Evolutionary conservation across 2,329 filamentous ascomycete genomes (phyloP), one percentile per base, ranked within the genome.

Genomic region (Tolypocladium endophyticum): DNA sequence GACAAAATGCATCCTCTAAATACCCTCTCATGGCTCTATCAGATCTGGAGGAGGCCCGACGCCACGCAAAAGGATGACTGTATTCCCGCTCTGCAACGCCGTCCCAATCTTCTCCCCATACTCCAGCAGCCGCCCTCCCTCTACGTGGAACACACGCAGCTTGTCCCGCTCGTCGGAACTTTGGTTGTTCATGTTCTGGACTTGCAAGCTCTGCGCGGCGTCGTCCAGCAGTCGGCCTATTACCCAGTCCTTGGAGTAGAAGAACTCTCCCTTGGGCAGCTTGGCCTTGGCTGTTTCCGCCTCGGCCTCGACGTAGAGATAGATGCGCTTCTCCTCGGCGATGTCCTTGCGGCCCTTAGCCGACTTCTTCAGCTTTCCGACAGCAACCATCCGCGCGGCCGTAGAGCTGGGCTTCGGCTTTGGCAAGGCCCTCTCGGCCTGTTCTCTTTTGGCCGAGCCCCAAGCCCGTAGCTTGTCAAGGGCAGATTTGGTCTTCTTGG

Each of bases 281-380:
- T 96, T 96, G 8, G 89, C 85, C 58, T 86, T 89, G 1, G 92
- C 87, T 0, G 91, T 95, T 67, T 90, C 89, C 12, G 90, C 89
- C 68, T 92, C 91, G 0, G 93, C 94, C 71, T 97, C 93, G 23
- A 97, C 90, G 70, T 89, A 87, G 0, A 99, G 70, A 70, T 97
- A 97, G 1, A 99, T 76, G n/a, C 94, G 79, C 77, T 95, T 96
- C 64, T 96, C 91, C 0, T 79, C 73, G 0, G 91, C 80, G 0
- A 97, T 74, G 67, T 91, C 93, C 12, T 86, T 85, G 64, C 97
- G 93, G 1, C 95, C 95, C 76, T 96, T 97, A 2, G 94, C 93
- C 0, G 83, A 86, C 71, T 88, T 88, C 77, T 96, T 97, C 50
- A 99, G 78, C 12, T 82, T 84, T 63, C 91, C 91, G 8, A 93